Base-by-base conservation (phyloP, 495 filamentous ascomycete species). In the Penicillium turbatum region DNA sequence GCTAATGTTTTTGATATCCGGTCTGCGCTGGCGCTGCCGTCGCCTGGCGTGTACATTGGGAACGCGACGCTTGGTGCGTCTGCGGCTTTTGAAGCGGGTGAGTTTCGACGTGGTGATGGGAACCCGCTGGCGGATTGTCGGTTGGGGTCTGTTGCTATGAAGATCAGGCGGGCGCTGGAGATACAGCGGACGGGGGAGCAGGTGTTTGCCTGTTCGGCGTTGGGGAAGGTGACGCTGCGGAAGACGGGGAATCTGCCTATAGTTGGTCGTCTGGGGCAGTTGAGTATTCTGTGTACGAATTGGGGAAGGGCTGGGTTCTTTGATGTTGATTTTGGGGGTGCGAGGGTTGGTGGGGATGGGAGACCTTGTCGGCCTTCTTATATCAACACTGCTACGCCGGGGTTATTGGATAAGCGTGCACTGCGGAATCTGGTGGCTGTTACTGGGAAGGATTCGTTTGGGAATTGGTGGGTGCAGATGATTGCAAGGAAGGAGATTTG, bases 271-370 rank as follows among this genome's bases (percentile, higher is more conserved):
- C 15, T 51, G 16, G 47, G 54, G 32, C 62, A 56, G 49, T 29
- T 60, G n/a, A 46, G 71, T 3, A 38, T 72, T 19, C 55, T 57
- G 16, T 62, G 72, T 21, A 66, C 64, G 3, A 78, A 78, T 61
- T 76, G 73, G 73, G 62, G 57, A 31, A 72, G 70, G 48, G 72
- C 61, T 9, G 45, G 54, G 34, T 68, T 78, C 40, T 74, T 71
- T 51, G 64, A 71, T 17, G 61, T 64, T 35, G 71, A 78, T 58
- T 75, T 78, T 53, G 53, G 54, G 34, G 62, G 67, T 0, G 73
- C 73, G 1, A 35, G 32, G 32, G 64, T 76, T 45, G 42, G 10
- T 30, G 26, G 42, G 11, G 42, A 26, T 31, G 26, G 26, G 26
- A 12, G 32, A 13, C 11, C 16, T 39, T 39, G 37, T 39, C 45